Base-by-base conservation (phyloP, 208 protist genomes). In the Trypanosoma scelopori region DNA sequence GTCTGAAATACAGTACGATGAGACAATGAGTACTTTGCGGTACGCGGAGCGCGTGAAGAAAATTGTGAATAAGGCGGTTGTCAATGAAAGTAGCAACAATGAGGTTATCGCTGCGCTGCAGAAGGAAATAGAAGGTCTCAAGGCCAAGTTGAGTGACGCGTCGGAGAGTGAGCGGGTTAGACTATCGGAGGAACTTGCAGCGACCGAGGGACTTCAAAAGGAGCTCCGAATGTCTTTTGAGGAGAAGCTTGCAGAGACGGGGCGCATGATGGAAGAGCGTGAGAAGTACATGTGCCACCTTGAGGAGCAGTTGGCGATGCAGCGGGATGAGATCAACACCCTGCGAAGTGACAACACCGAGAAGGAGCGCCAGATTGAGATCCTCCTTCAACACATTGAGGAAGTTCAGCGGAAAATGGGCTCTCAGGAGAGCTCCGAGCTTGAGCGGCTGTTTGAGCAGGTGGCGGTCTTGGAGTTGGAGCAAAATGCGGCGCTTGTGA, bases 21-120 rank as follows among this genome's bases (percentile, higher is more conserved):
- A 95, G 57, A 92, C 87, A 1, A 83, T 92, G 72, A 82, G 72
- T 62, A 93, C 90, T 0, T 74, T 95, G 13, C 73, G 77, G 4
- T 95, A 89, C 52, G 90, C 87, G 1, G 79, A 88, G 25, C 52
- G 81, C 12, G 87, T 84, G 4, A 91, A 89, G 59, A 81, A 81
- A n/a, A 96, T 97, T 67, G 71, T 88, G 52, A 97, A 95, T 72
- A 82, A 81, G 63, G 82, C 89, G 0, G 77, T 89, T 9, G 82
- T 97, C 43, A 97, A 97, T 60, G 81, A 93, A 69, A 79, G 81
- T 13, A 93, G 86, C 77, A 90, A 84, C 72, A 92, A 93, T 68
- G 87, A 90, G 63, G 66, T 93, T 4, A 74, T 93, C 41, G 78
- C 81, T 18, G 74, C 87, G 20, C 61, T 91, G 41, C 87, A 89